Conservation (phyloP, 805 yeast species). For the Monosporozyma yasuniensis region DNA sequence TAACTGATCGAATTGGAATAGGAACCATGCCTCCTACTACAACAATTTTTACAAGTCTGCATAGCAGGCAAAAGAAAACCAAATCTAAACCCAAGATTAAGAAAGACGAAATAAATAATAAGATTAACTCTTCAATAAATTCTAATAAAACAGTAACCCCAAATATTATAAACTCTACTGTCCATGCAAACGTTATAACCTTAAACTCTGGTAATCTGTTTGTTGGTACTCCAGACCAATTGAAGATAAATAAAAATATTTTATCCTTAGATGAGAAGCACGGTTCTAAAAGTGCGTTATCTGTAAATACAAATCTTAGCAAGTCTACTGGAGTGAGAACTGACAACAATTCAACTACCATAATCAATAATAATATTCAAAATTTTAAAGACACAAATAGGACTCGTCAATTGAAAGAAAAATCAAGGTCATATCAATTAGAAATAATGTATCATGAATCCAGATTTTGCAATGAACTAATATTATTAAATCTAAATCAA, state of each 20-base stretch:
- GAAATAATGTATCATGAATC: slow-evolving; percentile 52
- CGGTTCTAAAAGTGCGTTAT: background rate
- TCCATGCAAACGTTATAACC: slow-evolving; percentile 19
- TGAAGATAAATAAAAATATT: background rate
- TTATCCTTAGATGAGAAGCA: background rate
- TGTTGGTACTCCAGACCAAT: slow-evolving; percentile 12
- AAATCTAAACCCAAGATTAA: background rate
- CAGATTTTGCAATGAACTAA: slow-evolving; percentile 46
- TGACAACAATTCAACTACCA: background rate
- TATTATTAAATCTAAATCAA: slow-evolving; percentile 50
- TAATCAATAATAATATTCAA: background rate
- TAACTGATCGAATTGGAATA: too few species aligned
- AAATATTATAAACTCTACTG: slow-evolving; percentile 12
- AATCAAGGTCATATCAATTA: slow-evolving; percentile 8
- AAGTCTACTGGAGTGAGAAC: background rate
- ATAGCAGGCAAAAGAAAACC: slow-evolving; percentile 10
- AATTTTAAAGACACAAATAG: slow-evolving; percentile 2
- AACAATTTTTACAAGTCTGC: slow-evolving; percentile 14
- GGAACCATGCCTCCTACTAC: slow-evolving; percentile 1
- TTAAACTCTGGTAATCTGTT: slow-evolving; percentile 22
- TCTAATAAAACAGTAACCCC: background rate
- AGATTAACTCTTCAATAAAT: background rate
- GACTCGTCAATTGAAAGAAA: background rate
- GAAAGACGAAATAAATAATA: background rate
- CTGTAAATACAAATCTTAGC: background rate